Percentiles rank a stretch among this genome's conserved stretches.
phyloP scores from a whole-genome alignment of 1,284 basidiomycete genomes.

The Vanrija humicola region DNA sequence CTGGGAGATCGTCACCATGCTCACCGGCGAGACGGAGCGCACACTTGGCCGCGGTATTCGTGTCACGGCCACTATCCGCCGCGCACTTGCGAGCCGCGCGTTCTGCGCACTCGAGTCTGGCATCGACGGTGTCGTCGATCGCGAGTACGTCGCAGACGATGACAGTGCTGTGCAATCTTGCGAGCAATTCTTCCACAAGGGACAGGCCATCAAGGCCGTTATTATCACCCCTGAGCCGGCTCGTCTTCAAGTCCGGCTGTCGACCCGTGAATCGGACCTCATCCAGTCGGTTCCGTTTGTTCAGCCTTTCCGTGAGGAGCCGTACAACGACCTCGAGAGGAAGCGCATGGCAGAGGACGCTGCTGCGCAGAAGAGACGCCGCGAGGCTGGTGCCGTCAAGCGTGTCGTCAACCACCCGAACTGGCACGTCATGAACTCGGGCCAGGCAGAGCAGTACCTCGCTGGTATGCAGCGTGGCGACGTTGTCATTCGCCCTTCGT shows the following conservation, averaged over 20 bases:
- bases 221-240: conserved; percentile 68
- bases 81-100: conserved; percentile 28
- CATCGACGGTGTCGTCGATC: conserved; percentile 76
- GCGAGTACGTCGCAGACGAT: conserved; percentile 60
- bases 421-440: conserved; percentile 92
- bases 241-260: conserved; percentile 69
- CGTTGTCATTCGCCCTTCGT: conserved; percentile 92
- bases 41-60: conserved; percentile 78
- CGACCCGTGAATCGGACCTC: conserved; percentile 69
- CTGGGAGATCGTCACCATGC: conserved; percentile 89
- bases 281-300: conserved; percentile 38
- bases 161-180: conserved; percentile 40
- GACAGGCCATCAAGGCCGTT: conserved; percentile 76
- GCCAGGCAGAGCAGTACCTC: conserved; percentile 84
- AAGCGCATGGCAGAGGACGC: conserved; percentile 68
- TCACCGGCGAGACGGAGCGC: conserved; percentile 82
- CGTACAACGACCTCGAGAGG: conserved; percentile 38
- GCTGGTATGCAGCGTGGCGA: conserved; percentile 89
- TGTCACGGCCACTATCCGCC: conserved; percentile 67
- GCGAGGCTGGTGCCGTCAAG: conserved; percentile 69
- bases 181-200: conserved; percentile 59
- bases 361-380: conserved; percentile 72
- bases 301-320: conserved; percentile 38
- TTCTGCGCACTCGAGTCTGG: conserved; percentile 72
- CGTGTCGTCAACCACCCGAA: conserved; percentile 97